Conservation (phyloP, 2,329 filamentous ascomycete genomes). For the Xylaria sp. region DNA sequence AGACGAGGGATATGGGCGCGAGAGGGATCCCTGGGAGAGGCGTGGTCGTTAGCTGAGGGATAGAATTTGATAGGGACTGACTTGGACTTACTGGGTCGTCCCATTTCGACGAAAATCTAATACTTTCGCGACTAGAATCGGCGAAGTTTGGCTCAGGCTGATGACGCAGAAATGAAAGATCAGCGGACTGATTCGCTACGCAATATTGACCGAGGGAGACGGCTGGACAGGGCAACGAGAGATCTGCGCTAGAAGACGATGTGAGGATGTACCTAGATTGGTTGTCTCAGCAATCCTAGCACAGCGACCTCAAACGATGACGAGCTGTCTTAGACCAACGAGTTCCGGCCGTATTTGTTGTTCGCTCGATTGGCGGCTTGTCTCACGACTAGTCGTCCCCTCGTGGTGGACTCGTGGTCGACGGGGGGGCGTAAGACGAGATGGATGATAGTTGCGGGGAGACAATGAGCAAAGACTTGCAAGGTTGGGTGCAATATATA, state of each 20-base stretch:
- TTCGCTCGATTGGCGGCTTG: not conserved
- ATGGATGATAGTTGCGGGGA: no score
- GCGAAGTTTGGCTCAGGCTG: not conserved
- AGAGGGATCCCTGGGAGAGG: constrained; percentile 18
- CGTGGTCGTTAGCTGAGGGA: not conserved
- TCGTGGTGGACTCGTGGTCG: not conserved
- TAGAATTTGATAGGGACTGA: not conserved
- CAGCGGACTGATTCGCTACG: not conserved
- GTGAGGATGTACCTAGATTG: not conserved
- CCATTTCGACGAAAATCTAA: constrained; percentile 8
- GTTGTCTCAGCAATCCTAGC: not conserved
- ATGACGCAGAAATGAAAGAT: not conserved
- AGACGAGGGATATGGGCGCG: constrained; percentile 43
- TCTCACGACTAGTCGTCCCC: not conserved
- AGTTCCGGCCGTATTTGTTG: not conserved
- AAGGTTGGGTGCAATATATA: no score
- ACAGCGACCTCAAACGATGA: not conserved
- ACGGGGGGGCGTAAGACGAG: no score
- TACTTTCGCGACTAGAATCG: not conserved
- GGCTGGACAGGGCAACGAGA: not conserved
- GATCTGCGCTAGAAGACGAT: not conserved
- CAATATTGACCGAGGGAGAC: not conserved
- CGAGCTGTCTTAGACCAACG: not conserved
- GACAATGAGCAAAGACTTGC: no score
- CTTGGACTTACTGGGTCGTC: constrained; percentile 19